Evolutionary conservation across 768 basidiomycete species (phyloP), one percentile per base, ranked within the genome.

Genomic region (Leccinum uliginosum): DNA sequence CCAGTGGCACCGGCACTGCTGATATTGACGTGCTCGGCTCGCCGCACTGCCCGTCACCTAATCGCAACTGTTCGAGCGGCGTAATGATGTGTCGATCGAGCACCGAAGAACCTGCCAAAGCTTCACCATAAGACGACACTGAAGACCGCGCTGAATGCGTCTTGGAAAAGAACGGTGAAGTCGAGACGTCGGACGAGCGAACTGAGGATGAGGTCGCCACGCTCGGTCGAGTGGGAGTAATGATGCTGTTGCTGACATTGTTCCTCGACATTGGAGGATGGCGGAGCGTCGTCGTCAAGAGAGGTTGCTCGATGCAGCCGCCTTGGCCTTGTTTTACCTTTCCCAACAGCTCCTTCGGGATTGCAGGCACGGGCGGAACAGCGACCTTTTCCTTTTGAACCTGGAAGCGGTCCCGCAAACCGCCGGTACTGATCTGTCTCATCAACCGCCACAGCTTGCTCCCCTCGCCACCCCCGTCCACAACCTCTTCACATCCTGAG

Each of bases 391-490:
- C 40, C 40, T 43, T 61, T 26, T 62, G 60, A 12, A 56, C 53
- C 27, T 54, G 56, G 38, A 59, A 65, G 62, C 78, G 82, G 17
- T 88, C 87, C 55, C 83, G 78, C 44, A 88, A 68, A 9, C 77
- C 83, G 8, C 84, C 83, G 0, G 82, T 79, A 58, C 85, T 87
- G 58, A 90, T 81, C 40, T 84, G 78, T 68, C 86, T 88, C 77
- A 89, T 78, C 51, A 90, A 65, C 68, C 78, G 85, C 85, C 85
- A 88, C 2, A 88, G 68, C 62, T 76, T 83, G 50, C 74, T 75
- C 7, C 77, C 74, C 6, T 76, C 73, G 6, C 38, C 38, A 40
- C 48, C 47, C 14, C 34, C 50, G 1, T 57, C 59, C 21, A 17
- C 53, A 12, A 43, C n/a, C n/a, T 59, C 61, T 8, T 63, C 66